Conservation (phyloP, 176 grass and related monocot genomes). For the Carex cristatella region DNA sequence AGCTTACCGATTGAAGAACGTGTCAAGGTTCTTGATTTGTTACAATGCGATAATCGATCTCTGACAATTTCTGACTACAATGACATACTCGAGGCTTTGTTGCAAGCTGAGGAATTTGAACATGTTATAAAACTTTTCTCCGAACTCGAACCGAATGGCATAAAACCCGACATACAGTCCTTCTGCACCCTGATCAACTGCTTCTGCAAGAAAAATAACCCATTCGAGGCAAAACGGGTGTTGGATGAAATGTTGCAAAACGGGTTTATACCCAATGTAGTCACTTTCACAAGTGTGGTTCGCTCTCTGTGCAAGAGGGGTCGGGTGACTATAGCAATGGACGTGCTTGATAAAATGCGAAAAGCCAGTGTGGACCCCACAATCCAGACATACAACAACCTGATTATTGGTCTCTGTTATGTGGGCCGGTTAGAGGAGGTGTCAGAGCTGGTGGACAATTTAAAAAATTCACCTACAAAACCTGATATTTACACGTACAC, state of each 20-base stretch:
- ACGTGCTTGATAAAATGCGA: slow-evolving; percentile 68
- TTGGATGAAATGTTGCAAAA: slow-evolving; percentile 58
- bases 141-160: slow-evolving; percentile 33
- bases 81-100: slow-evolving; percentile 62
- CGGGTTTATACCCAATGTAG: slow-evolving; percentile 39
- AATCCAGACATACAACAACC: slow-evolving; percentile 67
- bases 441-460: slow-evolving; percentile 43
- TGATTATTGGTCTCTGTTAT: slow-evolving; percentile 74
- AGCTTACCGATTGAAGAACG: slow-evolving; percentile 59
- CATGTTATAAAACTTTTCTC: slow-evolving; percentile 46
- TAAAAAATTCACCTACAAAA: slow-evolving; percentile 46
- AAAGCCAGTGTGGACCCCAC: slow-evolving; percentile 48
- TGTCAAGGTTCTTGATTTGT: slow-evolving; percentile 72
- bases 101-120: slow-evolving; percentile 50
- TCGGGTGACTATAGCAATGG: slow-evolving; percentile 45
- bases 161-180: slow-evolving; percentile 40
- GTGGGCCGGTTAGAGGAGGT: slow-evolving; percentile 85
- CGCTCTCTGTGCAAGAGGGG: slow-evolving; percentile 74
- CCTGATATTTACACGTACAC: slow-evolving; percentile 79
- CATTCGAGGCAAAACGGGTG: slow-evolving; percentile 49
- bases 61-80: slow-evolving; percentile 86
- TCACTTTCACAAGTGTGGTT: slow-evolving; percentile 56
- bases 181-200: slow-evolving; percentile 55
- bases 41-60: slow-evolving; percentile 42
- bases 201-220: slow-evolving; percentile 59